Evolutionary conservation across 352 stramenopile genomes (phyloP).

Genomic region (Pythium vanterpoolii): DNA sequence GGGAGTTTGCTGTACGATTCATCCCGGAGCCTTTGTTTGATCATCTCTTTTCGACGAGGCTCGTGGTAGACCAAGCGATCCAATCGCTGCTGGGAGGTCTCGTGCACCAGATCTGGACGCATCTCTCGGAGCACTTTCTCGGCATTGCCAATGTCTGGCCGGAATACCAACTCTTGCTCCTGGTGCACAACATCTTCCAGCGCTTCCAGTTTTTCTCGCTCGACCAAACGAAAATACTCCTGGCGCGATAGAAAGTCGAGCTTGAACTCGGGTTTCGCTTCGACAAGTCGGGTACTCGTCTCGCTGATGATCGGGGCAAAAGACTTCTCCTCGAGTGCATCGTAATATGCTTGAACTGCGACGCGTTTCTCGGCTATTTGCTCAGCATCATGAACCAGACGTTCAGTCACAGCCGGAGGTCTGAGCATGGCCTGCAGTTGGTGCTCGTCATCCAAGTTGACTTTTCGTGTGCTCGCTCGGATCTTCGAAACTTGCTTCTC

Average conservation of each 20-base stretch:
- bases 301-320: slow-evolving; percentile 65
- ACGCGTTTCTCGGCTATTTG: slow-evolving; percentile 38
- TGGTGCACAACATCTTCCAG: slow-evolving; percentile 47
- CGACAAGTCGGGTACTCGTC: slow-evolving; percentile 42
- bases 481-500: slow-evolving; percentile 23
- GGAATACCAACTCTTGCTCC: slow-evolving; percentile 52
- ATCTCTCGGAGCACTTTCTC: slow-evolving; percentile 62
- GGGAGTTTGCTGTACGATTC: slow-evolving; percentile 53
- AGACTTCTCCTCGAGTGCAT: slow-evolving; percentile 52
- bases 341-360: slow-evolving; percentile 70
- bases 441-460: slow-evolving; percentile 16
- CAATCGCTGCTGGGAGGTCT: slow-evolving; percentile 52
- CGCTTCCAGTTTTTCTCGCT: slow-evolving; percentile 54
- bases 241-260: slow-evolving; percentile 74
- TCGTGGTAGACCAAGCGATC: slow-evolving; percentile 74
- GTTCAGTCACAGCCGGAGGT: slow-evolving; percentile 43
- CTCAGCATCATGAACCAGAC: slow-evolving; percentile 53
- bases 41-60: slow-evolving; percentile 47
- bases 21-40: slow-evolving; percentile 56
- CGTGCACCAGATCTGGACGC: slow-evolving; percentile 52
- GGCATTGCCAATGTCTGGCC: slow-evolving; percentile 75
- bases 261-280: slow-evolving; percentile 70
- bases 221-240: slow-evolving; percentile 59
- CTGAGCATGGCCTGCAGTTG: slow-evolving; percentile 6
- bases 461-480: neutral